Evolutionary conservation across 371 early-diverging fungal species (phyloP), one percentile per base, ranked within the genome.

Genomic region (Saksenaea oblongispora): DNA sequence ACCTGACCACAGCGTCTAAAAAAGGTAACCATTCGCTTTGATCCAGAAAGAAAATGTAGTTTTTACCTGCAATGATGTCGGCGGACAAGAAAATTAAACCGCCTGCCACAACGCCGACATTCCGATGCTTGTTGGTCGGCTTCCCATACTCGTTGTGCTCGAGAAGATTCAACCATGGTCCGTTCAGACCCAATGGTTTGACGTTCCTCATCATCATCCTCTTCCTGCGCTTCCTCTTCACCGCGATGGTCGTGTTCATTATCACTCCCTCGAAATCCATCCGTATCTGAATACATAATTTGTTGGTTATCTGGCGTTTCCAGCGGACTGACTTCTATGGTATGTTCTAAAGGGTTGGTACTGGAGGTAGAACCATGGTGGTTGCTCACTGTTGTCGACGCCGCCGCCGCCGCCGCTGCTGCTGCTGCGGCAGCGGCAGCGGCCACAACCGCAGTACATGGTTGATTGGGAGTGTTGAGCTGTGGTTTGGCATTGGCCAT

Each of bases 51-150:
- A 34, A 54, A 2, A 70, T 51, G 14, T 47, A 26, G 7, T 51
- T 54, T n/a, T 64, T 61, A 71, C 67, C 79, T 61, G 59, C 94
- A 93, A 65, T 93, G 94, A 66, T 93, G 94, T 42, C 91, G 84
- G 37, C 94, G 75, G 2, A 91, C 74, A 53, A 85, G 59, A 28
- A 85, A 75, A 27, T 81, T 87, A 61, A 94, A 93, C 36, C 84
- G 77, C 37, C 87, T 75, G 22, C 73, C 69, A 63, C 93, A 93
- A n/a, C 80, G 77, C 18, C 83, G 74, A 67, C 94, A 94, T 18
- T 79, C 76, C 0, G 70, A 59, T 0, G 87, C 88, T n/a, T 86
- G 83, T 7, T 86, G 82, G 63, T 92, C 92, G 1, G 82, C 73
- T 65, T 91, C 89, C 94, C 94, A 94, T 9, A 70, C 65, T 22